Conservation (phyloP, 495 filamentous ascomycete genomes). For the Penicillium arizonense region DNA sequence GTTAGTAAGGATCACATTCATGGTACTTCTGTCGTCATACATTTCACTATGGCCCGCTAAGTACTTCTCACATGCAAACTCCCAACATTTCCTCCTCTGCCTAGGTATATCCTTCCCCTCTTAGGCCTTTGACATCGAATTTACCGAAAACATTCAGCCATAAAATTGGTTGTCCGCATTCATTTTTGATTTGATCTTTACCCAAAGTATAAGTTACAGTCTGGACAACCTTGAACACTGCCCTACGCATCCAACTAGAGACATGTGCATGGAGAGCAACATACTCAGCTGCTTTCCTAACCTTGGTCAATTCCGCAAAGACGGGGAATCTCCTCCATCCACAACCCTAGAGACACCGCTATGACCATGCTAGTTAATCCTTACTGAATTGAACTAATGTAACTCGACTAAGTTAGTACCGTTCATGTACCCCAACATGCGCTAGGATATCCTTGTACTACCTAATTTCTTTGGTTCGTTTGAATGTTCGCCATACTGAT, state of each 20-base stretch:
- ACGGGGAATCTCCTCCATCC: no score
- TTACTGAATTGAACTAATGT: not conserved
- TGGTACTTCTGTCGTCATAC: not conserved
- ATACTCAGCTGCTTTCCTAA: no score
- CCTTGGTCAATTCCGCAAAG: no score
- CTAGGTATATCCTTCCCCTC: not conserved
- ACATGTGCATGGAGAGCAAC: no score
- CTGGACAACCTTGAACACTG: no score
- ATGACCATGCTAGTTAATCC: not conserved
- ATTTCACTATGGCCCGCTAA: not conserved
- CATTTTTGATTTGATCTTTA: no score
- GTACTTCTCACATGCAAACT: slow-evolving; percentile 8
- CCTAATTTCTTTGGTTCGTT: no score
- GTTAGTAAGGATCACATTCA: slow-evolving; percentile 3
- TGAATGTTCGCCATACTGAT: no score
- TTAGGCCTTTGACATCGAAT: not conserved
- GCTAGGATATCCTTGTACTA: not conserved
- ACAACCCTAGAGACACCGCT: not conserved
- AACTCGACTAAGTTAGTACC: not conserved
- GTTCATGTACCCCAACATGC: slow-evolving; percentile 5
- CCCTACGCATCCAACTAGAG: no score
- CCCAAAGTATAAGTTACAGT: no score
- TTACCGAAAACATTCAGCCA: not conserved
- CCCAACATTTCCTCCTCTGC: not conserved
- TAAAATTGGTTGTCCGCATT: no score